A percentile compares a stretch with the other conserved stretches of the same genome.
Evolutionary conservation across 1,139 yeast genomes (phyloP).

Genomic region (Pichia sp.): DNA sequence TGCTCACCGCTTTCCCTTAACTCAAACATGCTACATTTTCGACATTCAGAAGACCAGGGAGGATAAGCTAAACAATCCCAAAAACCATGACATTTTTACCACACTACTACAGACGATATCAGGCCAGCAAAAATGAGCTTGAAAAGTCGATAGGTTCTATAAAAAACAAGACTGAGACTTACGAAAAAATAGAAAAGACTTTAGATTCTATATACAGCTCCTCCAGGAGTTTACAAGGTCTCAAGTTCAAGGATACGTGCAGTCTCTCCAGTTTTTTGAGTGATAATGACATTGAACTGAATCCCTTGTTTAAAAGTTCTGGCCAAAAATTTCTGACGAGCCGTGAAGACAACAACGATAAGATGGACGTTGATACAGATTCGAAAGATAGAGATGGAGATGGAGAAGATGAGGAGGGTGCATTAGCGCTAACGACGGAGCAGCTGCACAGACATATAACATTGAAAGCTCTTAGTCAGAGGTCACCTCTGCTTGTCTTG

Average conservation of each 20-base stretch:
- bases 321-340: background rate
- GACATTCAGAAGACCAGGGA: no score
- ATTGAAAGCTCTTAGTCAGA: background rate
- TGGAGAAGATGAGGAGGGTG: background rate
- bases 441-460: background rate
- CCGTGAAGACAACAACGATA: background rate
- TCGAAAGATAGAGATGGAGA: background rate
- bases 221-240: constrained; percentile 3
- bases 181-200: background rate
- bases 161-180: constrained; percentile 2
- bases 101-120: constrained; percentile 6
- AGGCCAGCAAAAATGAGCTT: background rate
- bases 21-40: no score
- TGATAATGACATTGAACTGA: constrained; percentile 4
- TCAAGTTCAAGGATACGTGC: constrained; percentile 10
- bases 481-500: background rate
- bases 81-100: constrained; percentile 7
- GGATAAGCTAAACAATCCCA: no score
- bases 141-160: background rate
- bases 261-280: constrained; percentile 11
- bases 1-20: no score
- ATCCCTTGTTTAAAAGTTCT: background rate
- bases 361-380: constrained; percentile 1
- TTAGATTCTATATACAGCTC: constrained; percentile 10
- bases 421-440: background rate